Percentiles rank a stretch among this genome's conserved stretches.
These are phyloP conservation scores for Meyerozyma guilliermondii DNA, from an alignment of 1,139 yeast species.

Conservation along the genomic window DNA sequence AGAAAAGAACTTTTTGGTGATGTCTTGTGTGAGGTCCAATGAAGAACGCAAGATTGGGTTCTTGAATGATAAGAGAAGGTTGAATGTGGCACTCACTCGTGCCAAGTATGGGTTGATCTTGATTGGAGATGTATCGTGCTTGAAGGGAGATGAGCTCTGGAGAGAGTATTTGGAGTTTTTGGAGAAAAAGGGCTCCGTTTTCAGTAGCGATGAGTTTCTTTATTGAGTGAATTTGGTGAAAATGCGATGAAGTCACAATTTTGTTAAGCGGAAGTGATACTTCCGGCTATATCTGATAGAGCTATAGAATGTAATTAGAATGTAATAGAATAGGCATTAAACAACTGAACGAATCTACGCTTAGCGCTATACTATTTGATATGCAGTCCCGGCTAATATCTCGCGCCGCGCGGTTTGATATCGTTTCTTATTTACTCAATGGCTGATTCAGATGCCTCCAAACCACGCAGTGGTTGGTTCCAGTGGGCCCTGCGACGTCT, in stretches of 20 bases:
- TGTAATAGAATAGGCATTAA: too few species aligned
- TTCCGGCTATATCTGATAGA: too few species aligned
- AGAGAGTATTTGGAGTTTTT: conserved; percentile 39
- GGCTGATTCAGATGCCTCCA: not conserved
- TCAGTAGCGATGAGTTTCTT: not conserved
- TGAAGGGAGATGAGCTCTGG: conserved; percentile 48
- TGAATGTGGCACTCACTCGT: conserved; percentile 62
- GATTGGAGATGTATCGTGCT: conserved; percentile 52
- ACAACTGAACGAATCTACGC: too few species aligned
- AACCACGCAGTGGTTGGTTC: not conserved
- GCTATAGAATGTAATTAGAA: too few species aligned
- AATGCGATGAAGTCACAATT: too few species aligned
- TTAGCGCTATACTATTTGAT: conserved; percentile 3
- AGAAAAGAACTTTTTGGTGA: conserved; percentile 53
- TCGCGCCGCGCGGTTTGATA: not conserved
- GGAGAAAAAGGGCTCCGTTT: conserved; percentile 15
- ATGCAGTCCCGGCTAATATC: not conserved
- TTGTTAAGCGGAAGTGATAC: too few species aligned
- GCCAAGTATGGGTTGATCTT: conserved; percentile 53
- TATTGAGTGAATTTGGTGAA: not conserved
- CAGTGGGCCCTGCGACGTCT: conserved; percentile 1
- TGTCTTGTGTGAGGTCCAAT: conserved; percentile 60
- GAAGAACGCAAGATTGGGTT: conserved; percentile 49
- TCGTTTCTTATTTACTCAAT: not conserved
- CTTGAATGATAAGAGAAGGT: conserved; percentile 50